Percentiles rank a stretch among this genome's conserved stretches.
Evolutionary conservation across 1,284 basidiomycete genomes (phyloP).

Genomic region (Boletus mariae): DNA sequence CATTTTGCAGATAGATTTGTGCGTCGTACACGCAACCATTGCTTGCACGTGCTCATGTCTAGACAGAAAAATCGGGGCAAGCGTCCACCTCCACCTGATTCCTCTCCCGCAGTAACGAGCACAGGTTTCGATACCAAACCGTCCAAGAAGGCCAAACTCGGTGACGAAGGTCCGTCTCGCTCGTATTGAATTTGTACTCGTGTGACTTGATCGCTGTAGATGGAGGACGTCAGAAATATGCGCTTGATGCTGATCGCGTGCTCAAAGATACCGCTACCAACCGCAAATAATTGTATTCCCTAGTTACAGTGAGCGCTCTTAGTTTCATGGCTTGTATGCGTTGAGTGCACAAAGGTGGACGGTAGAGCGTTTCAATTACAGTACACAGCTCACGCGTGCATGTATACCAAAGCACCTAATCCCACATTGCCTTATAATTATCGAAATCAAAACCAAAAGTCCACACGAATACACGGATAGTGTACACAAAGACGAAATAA

Average conservation of each 20-base stretch:
- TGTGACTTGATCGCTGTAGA: not conserved
- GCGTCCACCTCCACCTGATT: constrained; percentile 45
- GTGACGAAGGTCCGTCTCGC: constrained; percentile 6
- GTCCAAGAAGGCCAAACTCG: constrained; percentile 40
- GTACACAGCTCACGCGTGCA: not conserved
- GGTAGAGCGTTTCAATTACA: too few relatives aligned
- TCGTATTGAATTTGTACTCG: not conserved
- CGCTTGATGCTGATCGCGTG: not conserved
- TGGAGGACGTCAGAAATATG: not conserved
- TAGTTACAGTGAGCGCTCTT: not conserved
- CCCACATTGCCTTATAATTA: not conserved
- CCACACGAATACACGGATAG: not conserved
- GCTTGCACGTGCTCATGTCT: not conserved
- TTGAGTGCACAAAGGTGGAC: not conserved
- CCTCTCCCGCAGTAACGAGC: constrained; percentile 26
- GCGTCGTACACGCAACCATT: constrained; percentile 21
- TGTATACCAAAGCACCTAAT: not conserved
- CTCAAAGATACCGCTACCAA: not conserved
- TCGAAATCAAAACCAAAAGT: not conserved
- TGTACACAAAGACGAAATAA: not conserved
- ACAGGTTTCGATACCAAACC: constrained; percentile 29
- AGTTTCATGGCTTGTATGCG: not conserved
- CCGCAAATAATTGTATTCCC: not conserved
- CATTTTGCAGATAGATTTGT: constrained; percentile 62
- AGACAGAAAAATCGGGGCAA: constrained; percentile 59